These are phyloP conservation scores for Neofusicoccum parvum DNA, from an alignment of 2,329 filamentous ascomycete genomes.

Conservation along the genomic window DNA sequence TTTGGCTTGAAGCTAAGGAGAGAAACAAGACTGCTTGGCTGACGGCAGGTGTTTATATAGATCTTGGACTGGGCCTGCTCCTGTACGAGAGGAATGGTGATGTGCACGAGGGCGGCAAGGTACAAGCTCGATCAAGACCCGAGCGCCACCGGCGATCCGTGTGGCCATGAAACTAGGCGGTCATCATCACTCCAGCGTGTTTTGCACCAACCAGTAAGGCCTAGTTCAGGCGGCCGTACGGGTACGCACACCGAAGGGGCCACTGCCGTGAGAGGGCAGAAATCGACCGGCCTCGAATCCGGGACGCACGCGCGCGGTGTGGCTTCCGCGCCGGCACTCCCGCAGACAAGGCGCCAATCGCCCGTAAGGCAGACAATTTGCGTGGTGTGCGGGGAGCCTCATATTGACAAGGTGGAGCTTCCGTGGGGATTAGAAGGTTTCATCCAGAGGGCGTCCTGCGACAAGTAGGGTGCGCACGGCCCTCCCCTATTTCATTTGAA, in stretches of 20 bases:
- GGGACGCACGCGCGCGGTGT: neutral
- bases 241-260: neutral
- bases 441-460: neutral
- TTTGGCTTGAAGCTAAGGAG: neutral
- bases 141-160: slow-evolving; percentile 7
- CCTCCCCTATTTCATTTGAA: slow-evolving; percentile 5
- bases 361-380: neutral
- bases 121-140: neutral
- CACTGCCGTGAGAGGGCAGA: neutral
- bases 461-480: neutral
- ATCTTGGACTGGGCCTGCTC: neutral
- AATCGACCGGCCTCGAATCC: slow-evolving; percentile 3
- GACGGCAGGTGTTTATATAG: slow-evolving; percentile 2
- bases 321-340: neutral
- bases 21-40: neutral
- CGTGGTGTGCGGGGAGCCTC: slow-evolving; percentile 1
- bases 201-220: no score
- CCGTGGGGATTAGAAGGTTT: slow-evolving; percentile 1
- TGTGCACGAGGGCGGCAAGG: neutral
- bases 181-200: neutral
- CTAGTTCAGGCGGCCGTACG: neutral
- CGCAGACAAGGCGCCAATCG: neutral
- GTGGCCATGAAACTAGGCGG: neutral
- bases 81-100: neutral
- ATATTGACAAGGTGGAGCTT: neutral